phyloP scores from a whole-genome alignment of 306 rosid species.

The Quercus bicolor region DNA sequence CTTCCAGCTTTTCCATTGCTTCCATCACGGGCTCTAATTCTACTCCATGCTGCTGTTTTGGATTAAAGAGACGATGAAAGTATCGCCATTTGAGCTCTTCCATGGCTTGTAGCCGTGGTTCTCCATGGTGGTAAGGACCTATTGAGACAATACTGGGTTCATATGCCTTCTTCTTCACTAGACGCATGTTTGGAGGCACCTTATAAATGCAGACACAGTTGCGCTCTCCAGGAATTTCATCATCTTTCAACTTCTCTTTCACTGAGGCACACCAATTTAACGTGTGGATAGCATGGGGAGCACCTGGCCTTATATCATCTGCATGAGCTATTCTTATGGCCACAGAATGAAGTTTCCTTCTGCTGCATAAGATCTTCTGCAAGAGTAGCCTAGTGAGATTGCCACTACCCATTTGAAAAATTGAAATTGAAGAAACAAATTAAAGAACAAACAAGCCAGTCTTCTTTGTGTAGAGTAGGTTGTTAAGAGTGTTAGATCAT shows the following conservation, averaged over 20 bases:
- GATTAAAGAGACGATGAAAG: conserved; percentile 16
- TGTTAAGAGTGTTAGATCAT: no score
- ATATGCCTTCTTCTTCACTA: neutral
- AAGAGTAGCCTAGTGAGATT: neutral
- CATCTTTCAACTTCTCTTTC: neutral
- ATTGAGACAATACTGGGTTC: conserved; percentile 18
- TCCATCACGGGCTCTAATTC: conserved; percentile 15
- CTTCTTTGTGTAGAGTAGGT: no score
- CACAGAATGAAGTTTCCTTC: neutral
- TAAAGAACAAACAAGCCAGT: neutral
- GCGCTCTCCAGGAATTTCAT: neutral
- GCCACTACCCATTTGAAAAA: neutral
- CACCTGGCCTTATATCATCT: neutral
- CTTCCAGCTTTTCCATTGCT: conserved; percentile 20
- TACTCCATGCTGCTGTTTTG: neutral
- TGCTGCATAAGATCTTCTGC: neutral
- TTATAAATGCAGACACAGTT: neutral
- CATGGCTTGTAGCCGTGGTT: conserved; percentile 12
- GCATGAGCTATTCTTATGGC: neutral
- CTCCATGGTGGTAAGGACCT: conserved; percentile 32
- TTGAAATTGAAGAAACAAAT: neutral
- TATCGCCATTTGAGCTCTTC: conserved; percentile 18
- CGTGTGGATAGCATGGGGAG: neutral
- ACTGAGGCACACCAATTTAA: neutral
- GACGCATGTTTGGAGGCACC: neutral